A percentile compares a stretch with the other conserved stretches of the same genome.
Conservation (phyloP, 2,329 filamentous ascomycete species). For the Beauveria australis region DNA sequence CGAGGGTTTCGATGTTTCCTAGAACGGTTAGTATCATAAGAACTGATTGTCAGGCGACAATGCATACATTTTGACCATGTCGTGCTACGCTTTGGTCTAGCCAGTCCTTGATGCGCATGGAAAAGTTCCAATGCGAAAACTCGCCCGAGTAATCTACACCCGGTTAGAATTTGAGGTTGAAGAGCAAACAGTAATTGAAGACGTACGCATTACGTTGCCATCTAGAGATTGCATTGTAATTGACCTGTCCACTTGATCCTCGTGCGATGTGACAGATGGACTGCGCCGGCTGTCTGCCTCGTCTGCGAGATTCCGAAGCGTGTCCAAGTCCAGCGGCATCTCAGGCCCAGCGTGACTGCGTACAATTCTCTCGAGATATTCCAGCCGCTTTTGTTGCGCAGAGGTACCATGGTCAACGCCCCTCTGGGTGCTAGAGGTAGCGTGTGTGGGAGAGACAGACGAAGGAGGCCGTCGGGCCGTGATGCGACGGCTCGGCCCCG, state of each 20-base stretch:
- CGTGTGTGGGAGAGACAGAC: neutral
- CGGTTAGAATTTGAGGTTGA: neutral
- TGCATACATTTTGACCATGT: constrained; percentile 19
- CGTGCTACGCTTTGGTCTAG: constrained; percentile 33
- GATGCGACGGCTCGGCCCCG: constrained; percentile 3
- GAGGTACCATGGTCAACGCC: neutral
- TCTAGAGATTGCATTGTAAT: constrained; percentile 32
- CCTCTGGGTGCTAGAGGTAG: neutral
- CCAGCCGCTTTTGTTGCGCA: constrained; percentile 10
- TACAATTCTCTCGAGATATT: constrained; percentile 6
- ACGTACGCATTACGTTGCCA: constrained; percentile 31
- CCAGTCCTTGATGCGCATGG: constrained; percentile 41
- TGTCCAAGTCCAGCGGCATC: constrained; percentile 12
- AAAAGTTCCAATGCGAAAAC: constrained; percentile 46
- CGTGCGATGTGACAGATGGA: constrained; percentile 8
- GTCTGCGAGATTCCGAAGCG: constrained; percentile 32
- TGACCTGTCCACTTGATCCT: constrained; percentile 17
- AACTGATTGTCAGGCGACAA: neutral
- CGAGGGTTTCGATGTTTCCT: constrained; percentile 17
- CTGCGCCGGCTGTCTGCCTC: constrained; percentile 17
- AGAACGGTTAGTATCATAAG: constrained; percentile 16
- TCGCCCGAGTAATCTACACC: constrained; percentile 40
- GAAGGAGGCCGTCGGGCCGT: neutral
- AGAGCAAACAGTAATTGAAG: neutral
- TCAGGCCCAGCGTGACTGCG: constrained; percentile 11